Evolutionary conservation across 2,329 filamentous ascomycete genomes (phyloP).

Genomic region (Daldinia sp.): DNA sequence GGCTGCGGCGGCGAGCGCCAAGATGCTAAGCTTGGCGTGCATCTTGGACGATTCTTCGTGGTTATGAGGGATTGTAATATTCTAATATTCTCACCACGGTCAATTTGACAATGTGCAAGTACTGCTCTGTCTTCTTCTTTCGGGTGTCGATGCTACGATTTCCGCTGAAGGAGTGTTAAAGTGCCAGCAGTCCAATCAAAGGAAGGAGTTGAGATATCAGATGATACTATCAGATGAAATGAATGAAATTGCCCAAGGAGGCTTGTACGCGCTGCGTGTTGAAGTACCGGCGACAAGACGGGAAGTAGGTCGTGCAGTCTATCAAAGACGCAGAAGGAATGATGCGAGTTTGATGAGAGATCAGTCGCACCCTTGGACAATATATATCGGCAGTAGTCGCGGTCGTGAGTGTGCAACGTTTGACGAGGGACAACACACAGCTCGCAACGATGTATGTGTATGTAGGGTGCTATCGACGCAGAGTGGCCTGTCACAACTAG

Average conservation of each 20-base stretch:
- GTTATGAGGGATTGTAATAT: slow-evolving; percentile 4
- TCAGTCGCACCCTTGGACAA: slow-evolving; percentile 29
- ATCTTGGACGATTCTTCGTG: slow-evolving; percentile 35
- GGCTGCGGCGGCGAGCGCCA: slow-evolving; percentile 45
- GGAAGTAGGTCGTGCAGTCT: slow-evolving; percentile 39
- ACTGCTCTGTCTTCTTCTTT: slow-evolving; percentile 6
- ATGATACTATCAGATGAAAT: slow-evolving; percentile 37
- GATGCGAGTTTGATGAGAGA: slow-evolving; percentile 39
- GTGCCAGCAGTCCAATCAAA: slow-evolving; percentile 44
- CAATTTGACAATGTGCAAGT: not conserved
- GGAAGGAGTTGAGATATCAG: slow-evolving; percentile 39
- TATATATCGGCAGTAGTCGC: slow-evolving; percentile 14
- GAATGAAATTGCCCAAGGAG: slow-evolving; percentile 38
- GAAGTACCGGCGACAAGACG: slow-evolving; percentile 18
- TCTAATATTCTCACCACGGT: slow-evolving; percentile 11
- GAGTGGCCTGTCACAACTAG: slow-evolving; percentile 30
- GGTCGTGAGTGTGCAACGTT: slow-evolving; percentile 35
- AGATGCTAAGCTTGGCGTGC: slow-evolving; percentile 44
- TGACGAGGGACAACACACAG: slow-evolving; percentile 31
- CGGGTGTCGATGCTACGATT: slow-evolving; percentile 19
- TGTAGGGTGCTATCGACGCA: slow-evolving; percentile 22
- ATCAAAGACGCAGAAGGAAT: slow-evolving; percentile 46
- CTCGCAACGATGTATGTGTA: slow-evolving; percentile 1
- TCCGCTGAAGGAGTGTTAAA: slow-evolving; percentile 41
- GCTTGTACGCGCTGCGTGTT: slow-evolving; percentile 41